phyloP scores from a whole-genome alignment of 2,329 filamentous ascomycete species.

The Epichloe elymi region DNA sequence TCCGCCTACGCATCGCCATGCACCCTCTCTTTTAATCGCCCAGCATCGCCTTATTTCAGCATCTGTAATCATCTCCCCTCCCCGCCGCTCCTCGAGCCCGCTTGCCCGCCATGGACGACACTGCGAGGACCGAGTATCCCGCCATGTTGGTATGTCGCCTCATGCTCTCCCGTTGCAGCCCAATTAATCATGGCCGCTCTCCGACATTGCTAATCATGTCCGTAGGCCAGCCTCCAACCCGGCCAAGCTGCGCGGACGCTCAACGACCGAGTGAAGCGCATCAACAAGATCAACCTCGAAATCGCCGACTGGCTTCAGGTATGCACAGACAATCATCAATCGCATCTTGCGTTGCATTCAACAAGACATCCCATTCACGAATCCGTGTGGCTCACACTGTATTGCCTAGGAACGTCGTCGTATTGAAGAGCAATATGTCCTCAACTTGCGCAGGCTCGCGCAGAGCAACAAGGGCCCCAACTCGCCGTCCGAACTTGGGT shows the following conservation, averaged over 20 bases:
- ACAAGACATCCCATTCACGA: neutral
- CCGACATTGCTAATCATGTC: neutral
- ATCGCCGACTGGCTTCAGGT: conserved; percentile 97
- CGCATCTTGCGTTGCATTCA: neutral
- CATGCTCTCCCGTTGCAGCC: conserved; percentile 2
- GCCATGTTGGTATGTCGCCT: conserved; percentile 67
- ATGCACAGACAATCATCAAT: conserved; percentile 18
- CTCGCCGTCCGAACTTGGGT: conserved; percentile 75
- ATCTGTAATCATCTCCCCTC: neutral
- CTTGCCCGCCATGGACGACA: conserved; percentile 51
- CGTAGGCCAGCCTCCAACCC: conserved; percentile 67
- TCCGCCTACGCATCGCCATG: conserved; percentile 8
- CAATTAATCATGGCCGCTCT: neutral
- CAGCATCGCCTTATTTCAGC: conserved; percentile 19
- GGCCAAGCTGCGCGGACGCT: conserved; percentile 68
- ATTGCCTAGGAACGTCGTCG: conserved; percentile 67
- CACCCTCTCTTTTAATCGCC: conserved; percentile 7
- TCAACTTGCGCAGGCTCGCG: conserved; percentile 67
- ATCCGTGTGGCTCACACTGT: neutral
- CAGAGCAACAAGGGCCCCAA: conserved; percentile 62
- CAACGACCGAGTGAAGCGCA: conserved; percentile 76
- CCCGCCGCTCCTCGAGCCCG: neutral
- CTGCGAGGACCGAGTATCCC: conserved; percentile 83
- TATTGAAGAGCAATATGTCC: conserved; percentile 81
- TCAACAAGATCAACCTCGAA: conserved; percentile 73